These are phyloP conservation scores for Scortechinia acanthostroma DNA, from an alignment of 2,329 filamentous ascomycete species.

Conservation along the genomic window DNA sequence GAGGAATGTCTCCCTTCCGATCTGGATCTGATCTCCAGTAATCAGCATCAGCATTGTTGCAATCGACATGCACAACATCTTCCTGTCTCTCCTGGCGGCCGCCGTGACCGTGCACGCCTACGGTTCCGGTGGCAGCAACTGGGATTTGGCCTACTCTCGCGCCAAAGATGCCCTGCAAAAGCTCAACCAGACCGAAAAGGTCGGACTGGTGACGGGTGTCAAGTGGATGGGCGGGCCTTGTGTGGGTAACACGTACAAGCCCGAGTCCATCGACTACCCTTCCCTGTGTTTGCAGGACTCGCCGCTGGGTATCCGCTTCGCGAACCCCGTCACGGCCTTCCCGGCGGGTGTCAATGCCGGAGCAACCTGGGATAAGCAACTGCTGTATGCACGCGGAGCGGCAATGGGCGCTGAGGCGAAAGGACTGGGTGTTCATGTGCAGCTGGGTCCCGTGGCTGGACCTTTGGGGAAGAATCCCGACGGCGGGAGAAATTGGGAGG, in stretches of 20 bases:
- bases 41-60: too few relatives aligned
- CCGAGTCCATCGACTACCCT: not conserved
- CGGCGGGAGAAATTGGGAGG: slow-evolving; percentile 37
- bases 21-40: too few relatives aligned
- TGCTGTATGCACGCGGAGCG: not conserved
- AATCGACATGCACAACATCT: too few relatives aligned
- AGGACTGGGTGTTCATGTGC: not conserved
- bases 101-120: too few relatives aligned
- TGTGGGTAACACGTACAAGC: not conserved
- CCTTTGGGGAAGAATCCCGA: slow-evolving; percentile 18
- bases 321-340: not conserved
- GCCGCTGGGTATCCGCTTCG: not conserved
- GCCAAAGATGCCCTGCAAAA: too few relatives aligned
- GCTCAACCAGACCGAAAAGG: too few relatives aligned
- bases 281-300: not conserved
- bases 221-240: not conserved
- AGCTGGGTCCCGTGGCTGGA: slow-evolving; percentile 20
- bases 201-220: too few relatives aligned
- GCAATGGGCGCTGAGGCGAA: not conserved
- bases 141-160: too few relatives aligned
- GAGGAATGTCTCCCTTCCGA: too few relatives aligned
- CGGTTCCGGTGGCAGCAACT: too few relatives aligned
- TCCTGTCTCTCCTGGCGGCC: too few relatives aligned
- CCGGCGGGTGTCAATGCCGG: not conserved
- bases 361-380: not conserved